phyloP scores from a whole-genome alignment of 192 early-diverging fungal species.

The Rhizoclosmatium sp. region DNA sequence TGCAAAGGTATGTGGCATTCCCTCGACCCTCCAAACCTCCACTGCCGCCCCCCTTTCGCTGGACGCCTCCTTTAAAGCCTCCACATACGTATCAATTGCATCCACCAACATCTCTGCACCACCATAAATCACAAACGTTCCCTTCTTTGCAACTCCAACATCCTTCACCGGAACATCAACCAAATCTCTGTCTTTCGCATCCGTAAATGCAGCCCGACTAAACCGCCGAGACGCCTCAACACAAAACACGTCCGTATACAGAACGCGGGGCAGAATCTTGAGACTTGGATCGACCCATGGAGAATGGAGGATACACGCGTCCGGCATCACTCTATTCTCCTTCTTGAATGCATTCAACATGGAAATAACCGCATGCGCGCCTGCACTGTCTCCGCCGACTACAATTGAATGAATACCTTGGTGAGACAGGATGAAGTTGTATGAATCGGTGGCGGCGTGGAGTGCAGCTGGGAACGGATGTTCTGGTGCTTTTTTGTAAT shows the following conservation, averaged over 20 bases:
- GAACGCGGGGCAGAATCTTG: neutral
- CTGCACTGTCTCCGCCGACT: slow-evolving; percentile 47
- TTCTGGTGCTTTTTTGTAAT: slow-evolving; percentile 43
- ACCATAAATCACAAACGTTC: slow-evolving; percentile 39
- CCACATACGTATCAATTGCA: slow-evolving; percentile 34
- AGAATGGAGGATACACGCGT: neutral
- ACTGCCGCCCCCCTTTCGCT: neutral
- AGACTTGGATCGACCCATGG: neutral
- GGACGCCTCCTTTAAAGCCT: neutral
- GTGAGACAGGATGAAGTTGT: slow-evolving; percentile 28
- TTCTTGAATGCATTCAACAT: slow-evolving; percentile 19
- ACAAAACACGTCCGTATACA: neutral
- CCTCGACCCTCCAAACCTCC: neutral
- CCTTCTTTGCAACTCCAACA: slow-evolving; percentile 22
- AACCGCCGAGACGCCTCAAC: neutral
- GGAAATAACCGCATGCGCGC: slow-evolving; percentile 37
- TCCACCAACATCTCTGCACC: slow-evolving; percentile 30
- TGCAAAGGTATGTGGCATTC: too few relatives aligned
- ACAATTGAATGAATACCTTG: slow-evolving; percentile 26
- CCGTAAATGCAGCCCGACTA: neutral
- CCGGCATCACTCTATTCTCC: neutral
- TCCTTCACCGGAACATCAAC: neutral
- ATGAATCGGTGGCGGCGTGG: slow-evolving; percentile 27
- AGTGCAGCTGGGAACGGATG: slow-evolving; percentile 27
- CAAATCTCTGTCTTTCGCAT: neutral